phyloP scores from a whole-genome alignment of 306 rosid genomes.

The Vigna unguiculata region DNA sequence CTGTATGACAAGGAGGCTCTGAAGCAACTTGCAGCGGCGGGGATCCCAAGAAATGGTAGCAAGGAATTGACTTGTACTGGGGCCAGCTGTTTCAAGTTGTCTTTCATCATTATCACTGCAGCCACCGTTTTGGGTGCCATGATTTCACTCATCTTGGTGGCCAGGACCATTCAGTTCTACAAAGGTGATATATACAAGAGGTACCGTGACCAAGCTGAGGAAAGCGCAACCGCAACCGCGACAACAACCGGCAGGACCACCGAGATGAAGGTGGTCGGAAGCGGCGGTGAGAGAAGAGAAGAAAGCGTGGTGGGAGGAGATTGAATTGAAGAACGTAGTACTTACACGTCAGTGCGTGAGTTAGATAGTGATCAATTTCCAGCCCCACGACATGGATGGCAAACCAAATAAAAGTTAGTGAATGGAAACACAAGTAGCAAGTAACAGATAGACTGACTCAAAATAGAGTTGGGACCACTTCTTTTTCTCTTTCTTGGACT shows the following conservation, averaged over 20 bases:
- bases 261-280: conserved; percentile 23
- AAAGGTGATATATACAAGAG: conserved; percentile 54
- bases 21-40: conserved; percentile 37
- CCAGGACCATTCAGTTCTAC: conserved; percentile 62
- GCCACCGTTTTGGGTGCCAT: conserved; percentile 52
- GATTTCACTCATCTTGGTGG: conserved; percentile 50
- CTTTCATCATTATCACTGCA: conserved; percentile 53
- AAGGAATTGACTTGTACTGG: conserved; percentile 56
- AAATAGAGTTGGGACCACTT: neutral
- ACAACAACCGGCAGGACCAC: neutral
- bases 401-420: neutral
- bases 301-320: neutral
- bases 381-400: neutral
- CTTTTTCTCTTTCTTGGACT: no score
- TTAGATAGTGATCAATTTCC: neutral
- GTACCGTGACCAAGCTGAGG: conserved; percentile 22
- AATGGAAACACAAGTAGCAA: neutral
- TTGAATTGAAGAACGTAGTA: neutral
- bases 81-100: conserved; percentile 45
- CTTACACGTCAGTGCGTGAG: neutral
- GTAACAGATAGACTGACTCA: neutral
- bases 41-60: conserved; percentile 11
- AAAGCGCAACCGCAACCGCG: neutral
- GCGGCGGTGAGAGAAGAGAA: neutral
- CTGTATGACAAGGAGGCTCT: conserved; percentile 58